Conservation (phyloP, 148 eudicot genomes). For the Rhododendron mucronatum region DNA sequence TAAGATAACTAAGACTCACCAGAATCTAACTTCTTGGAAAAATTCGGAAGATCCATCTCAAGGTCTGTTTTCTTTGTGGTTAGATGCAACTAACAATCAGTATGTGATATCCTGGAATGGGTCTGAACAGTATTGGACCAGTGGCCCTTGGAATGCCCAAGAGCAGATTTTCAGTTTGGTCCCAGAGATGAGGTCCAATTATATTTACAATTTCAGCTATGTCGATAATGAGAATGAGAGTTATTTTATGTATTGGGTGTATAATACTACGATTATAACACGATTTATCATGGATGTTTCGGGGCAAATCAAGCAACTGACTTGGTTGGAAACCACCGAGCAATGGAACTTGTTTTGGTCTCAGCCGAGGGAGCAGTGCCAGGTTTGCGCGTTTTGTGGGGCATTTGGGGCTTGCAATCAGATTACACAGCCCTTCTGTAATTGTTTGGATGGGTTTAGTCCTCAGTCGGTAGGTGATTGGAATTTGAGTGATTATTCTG, state of each 20-base stretch:
- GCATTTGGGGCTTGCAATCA: slow-evolving; percentile 41
- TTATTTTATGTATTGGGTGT: slow-evolving; percentile 42
- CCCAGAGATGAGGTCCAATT: slow-evolving; percentile 53
- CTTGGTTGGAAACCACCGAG: slow-evolving; percentile 33
- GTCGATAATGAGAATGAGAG: slow-evolving; percentile 41
- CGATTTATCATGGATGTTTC: slow-evolving; percentile 51
- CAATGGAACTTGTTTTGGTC: slow-evolving; percentile 59
- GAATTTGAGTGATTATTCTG: slow-evolving; percentile 45
- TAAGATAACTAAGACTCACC: slow-evolving; percentile 16
- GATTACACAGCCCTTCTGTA: slow-evolving; percentile 33
- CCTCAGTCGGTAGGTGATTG: slow-evolving; percentile 24
- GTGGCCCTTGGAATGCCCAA: slow-evolving; percentile 44
- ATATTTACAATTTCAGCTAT: slow-evolving; percentile 48
- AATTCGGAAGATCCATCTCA: slow-evolving; percentile 42
- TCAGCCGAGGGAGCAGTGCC: slow-evolving; percentile 52
- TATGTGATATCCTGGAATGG: slow-evolving; percentile 44
- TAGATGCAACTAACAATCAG: slow-evolving; percentile 24
- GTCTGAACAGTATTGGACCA: slow-evolving; percentile 28
- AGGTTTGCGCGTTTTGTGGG: slow-evolving; percentile 55
- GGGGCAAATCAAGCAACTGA: slow-evolving; percentile 39
- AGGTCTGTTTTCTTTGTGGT: slow-evolving; percentile 43
- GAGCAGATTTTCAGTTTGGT: slow-evolving; percentile 38
- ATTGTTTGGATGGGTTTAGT: slow-evolving; percentile 36
- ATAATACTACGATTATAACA: slow-evolving; percentile 29
- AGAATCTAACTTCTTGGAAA: slow-evolving; percentile 43